These are phyloP conservation scores for Rhodamnia rubescens DNA, from an alignment of 345 rosid genomes.

Conservation along the genomic window DNA sequence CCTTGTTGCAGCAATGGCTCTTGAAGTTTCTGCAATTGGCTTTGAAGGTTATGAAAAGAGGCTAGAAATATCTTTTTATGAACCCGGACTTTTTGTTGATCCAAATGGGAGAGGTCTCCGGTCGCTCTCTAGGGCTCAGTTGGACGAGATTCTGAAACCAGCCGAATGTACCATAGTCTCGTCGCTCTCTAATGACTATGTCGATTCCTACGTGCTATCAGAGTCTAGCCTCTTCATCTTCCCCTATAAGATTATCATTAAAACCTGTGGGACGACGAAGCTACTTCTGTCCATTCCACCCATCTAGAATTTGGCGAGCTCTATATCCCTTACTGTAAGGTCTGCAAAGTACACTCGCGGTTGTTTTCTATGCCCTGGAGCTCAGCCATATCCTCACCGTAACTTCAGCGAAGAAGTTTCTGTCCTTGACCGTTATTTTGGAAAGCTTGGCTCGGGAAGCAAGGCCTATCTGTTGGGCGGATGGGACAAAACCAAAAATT, in stretches of 20 bases:
- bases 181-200: slow-evolving; percentile 39
- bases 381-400: slow-evolving; percentile 63
- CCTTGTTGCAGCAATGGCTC: slow-evolving; percentile 13
- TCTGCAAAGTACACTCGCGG: slow-evolving; percentile 70
- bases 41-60: slow-evolving; percentile 93
- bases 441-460: slow-evolving; percentile 44
- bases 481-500: slow-evolving; percentile 25
- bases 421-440: slow-evolving; percentile 49
- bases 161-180: slow-evolving; percentile 79
- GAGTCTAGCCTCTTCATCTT: slow-evolving; percentile 79
- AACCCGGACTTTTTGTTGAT: slow-evolving; percentile 48
- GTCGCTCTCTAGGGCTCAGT: slow-evolving; percentile 35
- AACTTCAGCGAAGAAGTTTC: slow-evolving; percentile 72
- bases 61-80: slow-evolving; percentile 57
- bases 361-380: slow-evolving; percentile 54
- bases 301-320: slow-evolving; percentile 38
- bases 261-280: slow-evolving; percentile 88
- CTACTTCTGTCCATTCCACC: slow-evolving; percentile 58
- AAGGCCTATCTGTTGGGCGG: slow-evolving; percentile 59
- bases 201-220: slow-evolving; percentile 75
- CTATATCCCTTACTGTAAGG: slow-evolving; percentile 37
- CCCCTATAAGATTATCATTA: slow-evolving; percentile 71
- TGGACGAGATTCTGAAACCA: slow-evolving; percentile 56
- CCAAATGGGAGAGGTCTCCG: slow-evolving; percentile 63
- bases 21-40: slow-evolving; percentile 58